Evolutionary conservation across 176 grass and related monocot genomes (phyloP).

Genomic region (Oryza brachyantha): DNA sequence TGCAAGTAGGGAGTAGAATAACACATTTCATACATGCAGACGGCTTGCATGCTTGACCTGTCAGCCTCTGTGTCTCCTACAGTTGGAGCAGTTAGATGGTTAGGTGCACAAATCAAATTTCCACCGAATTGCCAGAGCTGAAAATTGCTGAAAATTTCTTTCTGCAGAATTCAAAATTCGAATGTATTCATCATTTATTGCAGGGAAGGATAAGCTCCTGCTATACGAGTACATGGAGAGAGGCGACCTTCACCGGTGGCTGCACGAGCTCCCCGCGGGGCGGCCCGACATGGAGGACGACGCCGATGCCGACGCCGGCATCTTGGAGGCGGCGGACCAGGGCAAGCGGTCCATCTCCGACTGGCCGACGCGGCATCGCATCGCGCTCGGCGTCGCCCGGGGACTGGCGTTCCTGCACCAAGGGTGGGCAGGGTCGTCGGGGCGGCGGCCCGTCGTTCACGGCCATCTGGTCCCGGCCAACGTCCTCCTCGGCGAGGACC

Average conservation of each 20-base stretch:
- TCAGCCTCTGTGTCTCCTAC: neutral
- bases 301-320: slow-evolving; percentile 46
- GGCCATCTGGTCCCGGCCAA: slow-evolving; percentile 73
- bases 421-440: slow-evolving; percentile 65
- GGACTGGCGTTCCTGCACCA: slow-evolving; percentile 93
- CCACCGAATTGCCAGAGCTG: neutral
- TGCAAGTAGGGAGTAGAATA: neutral
- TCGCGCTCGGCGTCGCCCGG: slow-evolving; percentile 68
- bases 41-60: neutral
- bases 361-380: slow-evolving; percentile 75
- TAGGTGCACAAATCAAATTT: slow-evolving; percentile 2
- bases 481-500: slow-evolving; percentile 68
- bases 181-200: neutral
- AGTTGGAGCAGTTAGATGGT: slow-evolving; percentile 44
- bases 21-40: neutral
- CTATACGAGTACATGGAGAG: slow-evolving; percentile 97
- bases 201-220: slow-evolving; percentile 77
- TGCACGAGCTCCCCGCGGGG: slow-evolving; percentile 80
- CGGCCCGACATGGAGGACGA: slow-evolving; percentile 59
- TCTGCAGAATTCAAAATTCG: slow-evolving; percentile 14
- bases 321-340: slow-evolving; percentile 53
- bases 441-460: slow-evolving; percentile 48
- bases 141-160: too few species aligned
- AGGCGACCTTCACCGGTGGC: slow-evolving; percentile 91
- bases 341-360: slow-evolving; percentile 41